Percentiles rank a stretch among this genome's conserved stretches.
Evolutionary conservation across 148 eudicot species (phyloP).

Genomic region (Amaranthus hypochondriacus): DNA sequence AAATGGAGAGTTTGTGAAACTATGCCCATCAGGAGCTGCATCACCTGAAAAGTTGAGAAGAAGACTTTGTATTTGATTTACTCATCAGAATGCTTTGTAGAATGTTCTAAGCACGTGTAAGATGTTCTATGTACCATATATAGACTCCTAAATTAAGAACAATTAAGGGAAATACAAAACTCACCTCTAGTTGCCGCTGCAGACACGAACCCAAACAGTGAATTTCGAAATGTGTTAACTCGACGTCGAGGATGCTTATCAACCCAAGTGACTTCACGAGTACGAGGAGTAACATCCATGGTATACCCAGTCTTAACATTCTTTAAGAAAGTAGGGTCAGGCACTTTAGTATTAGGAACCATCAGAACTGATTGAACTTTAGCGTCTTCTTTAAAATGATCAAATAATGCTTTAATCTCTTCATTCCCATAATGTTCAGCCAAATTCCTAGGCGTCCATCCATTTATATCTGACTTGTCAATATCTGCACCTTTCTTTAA

Average conservation of each 20-base stretch:
- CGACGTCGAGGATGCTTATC: constrained; percentile 31
- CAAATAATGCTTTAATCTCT: constrained; percentile 47
- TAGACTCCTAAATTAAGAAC: too few relatives aligned
- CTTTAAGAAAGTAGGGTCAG: constrained; percentile 25
- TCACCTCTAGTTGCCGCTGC: constrained; percentile 54
- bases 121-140: too few relatives aligned
- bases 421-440: constrained; percentile 59
- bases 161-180: not conserved
- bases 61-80: not conserved
- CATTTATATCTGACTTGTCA: constrained; percentile 45
- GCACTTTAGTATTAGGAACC: constrained; percentile 14
- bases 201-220: constrained; percentile 59
- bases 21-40: constrained; percentile 11
- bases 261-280: constrained; percentile 27
- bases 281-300: constrained; percentile 28
- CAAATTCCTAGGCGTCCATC: constrained; percentile 54
- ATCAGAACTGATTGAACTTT: constrained; percentile 10
- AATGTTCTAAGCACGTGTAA: too few relatives aligned
- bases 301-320: constrained; percentile 44
- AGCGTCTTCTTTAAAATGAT: constrained; percentile 23
- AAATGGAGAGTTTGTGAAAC: constrained; percentile 16
- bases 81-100: not conserved
- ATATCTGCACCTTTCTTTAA: constrained; percentile 55
- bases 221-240: constrained; percentile 45
- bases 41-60: constrained; percentile 27